Base-by-base conservation (phyloP, 2,329 filamentous ascomycete genomes). In the Fusarium sp. region DNA sequence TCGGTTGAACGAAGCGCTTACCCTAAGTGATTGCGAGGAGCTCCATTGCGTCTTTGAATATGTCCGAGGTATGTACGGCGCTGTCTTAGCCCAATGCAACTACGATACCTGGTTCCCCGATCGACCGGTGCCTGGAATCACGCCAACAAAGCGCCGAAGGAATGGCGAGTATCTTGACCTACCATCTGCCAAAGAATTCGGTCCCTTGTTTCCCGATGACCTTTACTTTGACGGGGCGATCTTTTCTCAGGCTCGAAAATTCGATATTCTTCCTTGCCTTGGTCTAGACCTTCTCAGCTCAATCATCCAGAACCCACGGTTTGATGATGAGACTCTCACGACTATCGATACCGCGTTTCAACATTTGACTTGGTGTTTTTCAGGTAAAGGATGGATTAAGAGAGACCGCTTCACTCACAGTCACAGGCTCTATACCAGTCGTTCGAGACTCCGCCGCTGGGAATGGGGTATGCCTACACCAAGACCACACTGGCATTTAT, bases 51-150 rank as follows among this genome's bases (percentile, higher is more conserved):
- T 45, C 22, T 11, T 11, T 7, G 22, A 45, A 18, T 25, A 45
- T 25, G 10, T 45, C 9, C 11, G 14, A 11, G 42, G 42, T 5
- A 14, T 45, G 6, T 45, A 45, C 12, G 10, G 42, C 8, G 42
- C 42, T 11, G 10, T 45, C 6, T 18, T 45, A 9, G 42, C 22
- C 16, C 42, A 45, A 7, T 45, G 22, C 42, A 25, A 45, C 4
- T 14, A 45, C 4, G 22, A 45, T n/a, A 18, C 6, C 9, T 61
- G 56, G 61, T 25, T 64, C 5, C 61, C 61, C n/a, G 55, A 64
- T 49, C 41, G 41, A 16, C 14, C 20, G 13, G 32, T 24, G 11
- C 20, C 48, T 9, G 3, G 3, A 2, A 14, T 11, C 13, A 6
- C 16, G 10, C 6, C 3, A 14, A n/a, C 32, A 12, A 20, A 14